Percentiles rank a stretch among this genome's conserved stretches.
phyloP scores from a whole-genome alignment of 352 stramenopile genomes.

The Globisporangium nodosum region DNA sequence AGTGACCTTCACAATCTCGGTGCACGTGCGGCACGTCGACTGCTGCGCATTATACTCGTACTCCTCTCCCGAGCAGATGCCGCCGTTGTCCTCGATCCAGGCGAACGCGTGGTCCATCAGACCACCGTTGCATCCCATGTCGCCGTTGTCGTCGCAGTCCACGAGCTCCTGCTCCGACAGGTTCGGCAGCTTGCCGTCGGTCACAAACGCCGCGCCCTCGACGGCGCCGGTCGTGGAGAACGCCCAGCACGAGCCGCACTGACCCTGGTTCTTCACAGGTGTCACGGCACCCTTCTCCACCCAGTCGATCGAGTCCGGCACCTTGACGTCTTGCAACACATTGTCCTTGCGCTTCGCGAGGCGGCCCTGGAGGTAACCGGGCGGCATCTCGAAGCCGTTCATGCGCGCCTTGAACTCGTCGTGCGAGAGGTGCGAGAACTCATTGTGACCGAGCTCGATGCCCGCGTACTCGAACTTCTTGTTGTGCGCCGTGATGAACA shows the following conservation, averaged over 20 bases:
- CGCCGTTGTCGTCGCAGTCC: slow-evolving; percentile 93
- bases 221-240: slow-evolving; percentile 97
- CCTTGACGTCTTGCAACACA: slow-evolving; percentile 21
- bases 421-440: slow-evolving; percentile 93
- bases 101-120: slow-evolving; percentile 97
- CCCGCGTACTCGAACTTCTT: slow-evolving; percentile 51
- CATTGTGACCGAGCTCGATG: slow-evolving; percentile 91
- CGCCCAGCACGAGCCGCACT: slow-evolving; percentile 95
- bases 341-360: slow-evolving; percentile 29
- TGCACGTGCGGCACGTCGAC: slow-evolving; percentile 78
- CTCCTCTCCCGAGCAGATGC: slow-evolving; percentile 92
- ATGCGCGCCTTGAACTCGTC: slow-evolving; percentile 91
- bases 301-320: slow-evolving; percentile 93
- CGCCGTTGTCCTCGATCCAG: slow-evolving; percentile 90
- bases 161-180: slow-evolving; percentile 98
- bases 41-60: slow-evolving; percentile 92
- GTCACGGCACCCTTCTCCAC: slow-evolving; percentile 91
- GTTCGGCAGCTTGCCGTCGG: slow-evolving; percentile 85
- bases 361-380: slow-evolving; percentile 61
- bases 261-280: slow-evolving; percentile 94
- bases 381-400: slow-evolving; percentile 44
- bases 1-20: slow-evolving; percentile 80
- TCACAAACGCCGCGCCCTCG: slow-evolving; percentile 95
- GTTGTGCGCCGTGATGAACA: slow-evolving; percentile 88
- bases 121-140: slow-evolving; percentile 96